These are phyloP conservation scores for Leishmania tarentolae DNA, from an alignment of 208 protist genomes.

Conservation along the genomic window DNA sequence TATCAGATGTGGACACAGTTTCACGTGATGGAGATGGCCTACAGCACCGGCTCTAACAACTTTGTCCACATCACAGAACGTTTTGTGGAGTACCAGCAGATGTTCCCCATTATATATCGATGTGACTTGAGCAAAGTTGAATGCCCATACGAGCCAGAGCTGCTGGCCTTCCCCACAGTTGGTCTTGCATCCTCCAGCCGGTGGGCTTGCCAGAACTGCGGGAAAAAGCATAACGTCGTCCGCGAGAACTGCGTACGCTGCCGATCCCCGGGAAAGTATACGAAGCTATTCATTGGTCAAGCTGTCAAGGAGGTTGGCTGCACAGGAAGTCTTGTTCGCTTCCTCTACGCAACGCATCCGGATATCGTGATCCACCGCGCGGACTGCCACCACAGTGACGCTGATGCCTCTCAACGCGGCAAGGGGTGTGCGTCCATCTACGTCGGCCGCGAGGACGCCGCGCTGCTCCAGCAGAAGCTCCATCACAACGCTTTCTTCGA, in stretches of 20 bases:
- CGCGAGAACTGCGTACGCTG: conserved; percentile 69
- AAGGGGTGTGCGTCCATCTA: conserved; percentile 71
- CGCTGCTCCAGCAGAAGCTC: conserved; percentile 41
- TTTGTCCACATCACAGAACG: conserved; percentile 65
- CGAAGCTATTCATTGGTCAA: conserved; percentile 71
- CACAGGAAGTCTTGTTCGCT: conserved; percentile 37
- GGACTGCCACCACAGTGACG: conserved; percentile 41
- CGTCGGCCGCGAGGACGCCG: conserved; percentile 40
- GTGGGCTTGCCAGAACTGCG: conserved; percentile 62
- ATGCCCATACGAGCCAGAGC: conserved; percentile 33
- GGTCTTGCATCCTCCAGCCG: conserved; percentile 52
- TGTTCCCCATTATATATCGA: conserved; percentile 66
- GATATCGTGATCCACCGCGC: conserved; percentile 53
- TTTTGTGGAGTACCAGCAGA: conserved; percentile 53
- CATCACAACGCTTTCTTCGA: conserved; percentile 78
- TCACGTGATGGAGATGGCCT: conserved; percentile 67
- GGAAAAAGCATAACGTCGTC: conserved; percentile 51
- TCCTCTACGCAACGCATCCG: conserved; percentile 65
- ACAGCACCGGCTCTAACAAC: conserved; percentile 54
- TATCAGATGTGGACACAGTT: conserved; percentile 66
- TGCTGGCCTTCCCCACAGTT: conserved; percentile 33
- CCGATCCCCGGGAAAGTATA: conserved; percentile 34
- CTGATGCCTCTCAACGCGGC: conserved; percentile 20
- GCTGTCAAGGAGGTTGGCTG: conserved; percentile 55
- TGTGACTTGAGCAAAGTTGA: conserved; percentile 37